Percentiles rank a stretch among this genome's conserved stretches.
Conservation (phyloP, 768 basidiomycete species). For the Auriscalpium vulgare region DNA sequence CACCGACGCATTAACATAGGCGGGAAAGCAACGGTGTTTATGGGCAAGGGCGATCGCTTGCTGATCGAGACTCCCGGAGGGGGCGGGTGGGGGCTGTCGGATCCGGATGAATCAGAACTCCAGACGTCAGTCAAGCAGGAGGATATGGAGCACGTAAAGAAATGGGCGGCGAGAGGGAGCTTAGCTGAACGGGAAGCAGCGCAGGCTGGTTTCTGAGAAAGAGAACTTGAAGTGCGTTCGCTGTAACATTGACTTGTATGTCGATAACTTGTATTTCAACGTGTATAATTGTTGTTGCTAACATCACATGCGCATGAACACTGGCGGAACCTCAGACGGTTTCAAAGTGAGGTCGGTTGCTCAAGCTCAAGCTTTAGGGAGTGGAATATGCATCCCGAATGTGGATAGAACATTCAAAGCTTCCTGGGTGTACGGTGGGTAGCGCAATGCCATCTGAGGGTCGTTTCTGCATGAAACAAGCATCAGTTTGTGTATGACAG, state of each 20-base stretch:
- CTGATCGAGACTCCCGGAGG: conserved; percentile 86
- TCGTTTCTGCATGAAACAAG: conserved; percentile 35
- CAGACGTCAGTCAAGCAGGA: conserved; percentile 18
- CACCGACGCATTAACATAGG: conserved; percentile 76
- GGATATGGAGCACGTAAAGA: conserved; percentile 27
- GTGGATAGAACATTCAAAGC: conserved; percentile 23
- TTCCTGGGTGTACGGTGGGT: conserved; percentile 47
- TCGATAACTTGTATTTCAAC: too few species aligned
- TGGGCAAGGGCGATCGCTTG: conserved; percentile 81
- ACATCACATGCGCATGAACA: too few species aligned
- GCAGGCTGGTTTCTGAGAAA: conserved; percentile 43
- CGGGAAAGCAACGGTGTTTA: conserved; percentile 79
- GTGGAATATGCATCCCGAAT: background rate
- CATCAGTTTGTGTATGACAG: background rate
- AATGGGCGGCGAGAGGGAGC: conserved; percentile 70
- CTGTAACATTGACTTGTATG: too few species aligned
- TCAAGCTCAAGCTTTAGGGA: background rate
- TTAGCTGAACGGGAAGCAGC: conserved; percentile 53
- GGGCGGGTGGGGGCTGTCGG: conserved; percentile 67
- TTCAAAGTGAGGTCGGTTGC: too few species aligned
- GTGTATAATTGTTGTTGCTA: too few species aligned
- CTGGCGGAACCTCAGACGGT: too few species aligned
- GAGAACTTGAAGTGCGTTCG: too few species aligned
- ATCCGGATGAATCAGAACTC: conserved; percentile 8
- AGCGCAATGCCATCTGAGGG: conserved; percentile 41